phyloP scores from a whole-genome alignment of 768 basidiomycete species.

The Gloeopeniophorella convolvens region DNA sequence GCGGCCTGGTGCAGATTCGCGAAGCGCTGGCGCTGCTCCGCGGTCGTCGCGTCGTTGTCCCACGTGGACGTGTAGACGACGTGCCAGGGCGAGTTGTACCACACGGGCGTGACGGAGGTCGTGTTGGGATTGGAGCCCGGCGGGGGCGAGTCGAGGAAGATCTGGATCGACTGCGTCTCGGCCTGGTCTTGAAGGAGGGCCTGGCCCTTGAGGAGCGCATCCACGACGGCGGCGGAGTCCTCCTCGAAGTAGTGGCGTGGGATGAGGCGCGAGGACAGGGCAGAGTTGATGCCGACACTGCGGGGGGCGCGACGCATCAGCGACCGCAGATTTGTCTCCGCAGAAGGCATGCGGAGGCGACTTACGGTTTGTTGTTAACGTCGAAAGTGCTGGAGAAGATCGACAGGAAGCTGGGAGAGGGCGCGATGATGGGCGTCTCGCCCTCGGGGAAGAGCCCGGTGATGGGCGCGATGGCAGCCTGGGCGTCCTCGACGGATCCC shows the following conservation, averaged over 20 bases:
- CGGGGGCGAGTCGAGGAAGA: background rate
- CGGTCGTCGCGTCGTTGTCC: background rate
- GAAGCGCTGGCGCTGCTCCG: background rate
- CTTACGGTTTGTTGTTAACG: background rate
- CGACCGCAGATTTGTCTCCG: background rate
- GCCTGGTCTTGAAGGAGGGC: background rate
- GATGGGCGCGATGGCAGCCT: background rate
- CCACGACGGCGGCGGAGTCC: background rate
- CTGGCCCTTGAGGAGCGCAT: background rate
- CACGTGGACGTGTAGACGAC: conserved; percentile 1
- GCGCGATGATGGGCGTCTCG: background rate
- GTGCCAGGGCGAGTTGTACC: conserved; percentile 9
- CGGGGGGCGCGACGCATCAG: no score
- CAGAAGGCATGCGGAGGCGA: background rate
- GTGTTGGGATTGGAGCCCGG: background rate
- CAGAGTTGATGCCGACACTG: background rate
- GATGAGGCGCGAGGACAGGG: background rate
- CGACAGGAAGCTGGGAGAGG: background rate
- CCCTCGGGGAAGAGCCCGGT: background rate
- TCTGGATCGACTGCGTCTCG: background rate
- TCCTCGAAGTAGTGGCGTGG: background rate
- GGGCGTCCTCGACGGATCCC: no score
- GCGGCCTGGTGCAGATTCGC: background rate
- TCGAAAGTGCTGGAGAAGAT: background rate
- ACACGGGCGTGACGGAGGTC: conserved; percentile 1